phyloP scores from a whole-genome alignment of 352 stramenopile species.

The Phytophthora fragariae region DNA sequence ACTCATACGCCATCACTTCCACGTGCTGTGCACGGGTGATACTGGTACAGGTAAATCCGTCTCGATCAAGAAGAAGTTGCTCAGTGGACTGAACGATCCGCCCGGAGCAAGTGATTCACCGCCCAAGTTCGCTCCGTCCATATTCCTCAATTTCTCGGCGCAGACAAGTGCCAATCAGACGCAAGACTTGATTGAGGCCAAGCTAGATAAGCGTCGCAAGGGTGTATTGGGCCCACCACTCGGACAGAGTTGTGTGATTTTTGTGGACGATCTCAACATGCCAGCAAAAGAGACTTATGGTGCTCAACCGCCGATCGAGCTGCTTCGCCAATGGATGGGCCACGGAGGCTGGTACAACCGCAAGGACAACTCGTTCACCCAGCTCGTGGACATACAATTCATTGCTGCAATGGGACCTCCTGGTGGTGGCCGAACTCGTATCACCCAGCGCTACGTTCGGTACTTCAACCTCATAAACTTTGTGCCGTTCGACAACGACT shows the following conservation, averaged over 20 bases:
- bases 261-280: constrained; percentile 97
- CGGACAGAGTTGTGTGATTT: constrained; percentile 92
- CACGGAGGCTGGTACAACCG: constrained; percentile 95
- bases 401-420: constrained; percentile 93
- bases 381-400: constrained; percentile 95
- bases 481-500: constrained; percentile 91
- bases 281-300: constrained; percentile 95
- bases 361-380: constrained; percentile 93
- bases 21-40: constrained; percentile 92
- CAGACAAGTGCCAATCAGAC: constrained; percentile 95
- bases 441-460: constrained; percentile 93
- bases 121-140: constrained; percentile 72
- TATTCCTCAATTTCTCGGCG: constrained; percentile 94
- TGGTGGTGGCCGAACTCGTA: constrained; percentile 90
- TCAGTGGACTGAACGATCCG: constrained; percentile 76
- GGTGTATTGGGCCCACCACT: constrained; percentile 91
- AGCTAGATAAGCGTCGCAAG: constrained; percentile 95
- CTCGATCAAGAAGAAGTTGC: constrained; percentile 93
- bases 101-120: constrained; percentile 22
- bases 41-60: constrained; percentile 96
- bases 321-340: constrained; percentile 95
- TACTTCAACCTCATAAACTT: constrained; percentile 96
- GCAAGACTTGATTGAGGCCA: constrained; percentile 94
- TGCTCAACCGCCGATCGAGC: constrained; percentile 93
- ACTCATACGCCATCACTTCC: constrained; percentile 87